Base-by-base conservation (phyloP, 805 yeast genomes). In the Wickerhamiella musiphila region DNA sequence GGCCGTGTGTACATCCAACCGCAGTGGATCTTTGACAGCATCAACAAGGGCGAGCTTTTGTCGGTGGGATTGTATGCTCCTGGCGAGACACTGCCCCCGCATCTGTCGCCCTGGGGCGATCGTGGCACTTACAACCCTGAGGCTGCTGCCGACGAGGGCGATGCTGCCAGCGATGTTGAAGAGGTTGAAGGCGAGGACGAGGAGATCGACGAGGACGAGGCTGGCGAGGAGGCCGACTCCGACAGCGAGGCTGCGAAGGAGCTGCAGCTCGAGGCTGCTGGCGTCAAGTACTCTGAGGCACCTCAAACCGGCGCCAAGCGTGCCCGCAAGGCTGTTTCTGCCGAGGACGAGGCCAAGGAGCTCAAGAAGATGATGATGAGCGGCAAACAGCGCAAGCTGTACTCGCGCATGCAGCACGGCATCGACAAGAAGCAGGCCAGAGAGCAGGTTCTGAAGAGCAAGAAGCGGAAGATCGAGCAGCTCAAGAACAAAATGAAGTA, bases 81-180 rank as follows among this genome's bases (percentile, higher is more conserved):
- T 4, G 98, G 98, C 35, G 95, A 86, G 58, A 61, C 81, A 4
- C 64, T 90, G 42, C 98, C 98, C 28, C 95, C 98, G 23, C 98
- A 90, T 57, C 63, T 90, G 48, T 79, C 94, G 32, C 98, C 98
- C 62, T 90, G 98, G 96, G 96, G 96, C 45, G 98, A 90, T 60
- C 68, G 84, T 29, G 82, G 77, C 46, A 76, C 74, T 34, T 90
- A 90, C 58, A 72, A 86, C 56, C 96, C 98, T 47, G 70, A 53
- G 13, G 66, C 49, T 3, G 69, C 54, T 11, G 68, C 55, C 18
- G 71, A 49, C 14, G 70, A 49, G 13, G 73, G 57, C 11, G 77
- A 49, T 2, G 76, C 51, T 2, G 72, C 49, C 4, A 72, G 48
- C 2, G 71, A 53, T 1, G 74, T 53, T 9, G 74, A 58, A 23